Evolutionary conservation across 225 moss, liverwort and hornwort genomes (phyloP).

Genomic region (Lunularia cruciata): DNA sequence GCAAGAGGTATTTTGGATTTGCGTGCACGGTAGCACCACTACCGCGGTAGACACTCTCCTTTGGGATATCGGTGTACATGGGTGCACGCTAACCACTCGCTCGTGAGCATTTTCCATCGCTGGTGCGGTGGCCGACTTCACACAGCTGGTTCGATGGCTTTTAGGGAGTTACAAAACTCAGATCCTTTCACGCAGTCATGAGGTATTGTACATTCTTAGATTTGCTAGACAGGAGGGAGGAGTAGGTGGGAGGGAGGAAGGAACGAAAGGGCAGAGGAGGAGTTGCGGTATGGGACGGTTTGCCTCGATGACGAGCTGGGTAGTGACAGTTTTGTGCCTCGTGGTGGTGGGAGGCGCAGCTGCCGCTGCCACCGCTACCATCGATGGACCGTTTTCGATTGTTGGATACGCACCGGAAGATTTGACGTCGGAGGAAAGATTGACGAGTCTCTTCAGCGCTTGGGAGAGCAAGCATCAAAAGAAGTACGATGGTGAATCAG

Average conservation of each 20-base stretch:
- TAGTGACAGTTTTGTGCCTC: not conserved
- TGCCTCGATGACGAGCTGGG: not conserved
- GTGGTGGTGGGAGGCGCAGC: not conserved
- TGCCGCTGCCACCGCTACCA: not conserved
- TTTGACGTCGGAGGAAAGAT: constrained; percentile 35
- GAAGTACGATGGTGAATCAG: constrained; percentile 24
- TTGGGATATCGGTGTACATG: not conserved
- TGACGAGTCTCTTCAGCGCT: constrained; percentile 34
- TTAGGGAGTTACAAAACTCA: not conserved
- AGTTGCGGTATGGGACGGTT: no score
- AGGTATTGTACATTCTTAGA: not conserved
- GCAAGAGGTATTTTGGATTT: not conserved
- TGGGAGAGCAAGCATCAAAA: constrained; percentile 40
- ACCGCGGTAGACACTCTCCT: not conserved
- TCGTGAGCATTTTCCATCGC: not conserved
- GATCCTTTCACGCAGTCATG: not conserved
- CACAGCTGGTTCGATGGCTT: not conserved
- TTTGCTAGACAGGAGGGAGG: not conserved
- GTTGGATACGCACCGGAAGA: constrained; percentile 35
- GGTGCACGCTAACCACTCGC: constrained; percentile 17
- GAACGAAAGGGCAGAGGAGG: no score
- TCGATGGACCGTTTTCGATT: constrained; percentile 20
- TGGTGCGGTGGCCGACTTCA: not conserved
- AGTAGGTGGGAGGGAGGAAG: no score
- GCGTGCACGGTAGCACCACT: constrained; percentile 16